These are phyloP conservation scores for Sporothrix brunneoviolacea DNA, from an alignment of 2,329 filamentous ascomycete species.

Conservation along the genomic window DNA sequence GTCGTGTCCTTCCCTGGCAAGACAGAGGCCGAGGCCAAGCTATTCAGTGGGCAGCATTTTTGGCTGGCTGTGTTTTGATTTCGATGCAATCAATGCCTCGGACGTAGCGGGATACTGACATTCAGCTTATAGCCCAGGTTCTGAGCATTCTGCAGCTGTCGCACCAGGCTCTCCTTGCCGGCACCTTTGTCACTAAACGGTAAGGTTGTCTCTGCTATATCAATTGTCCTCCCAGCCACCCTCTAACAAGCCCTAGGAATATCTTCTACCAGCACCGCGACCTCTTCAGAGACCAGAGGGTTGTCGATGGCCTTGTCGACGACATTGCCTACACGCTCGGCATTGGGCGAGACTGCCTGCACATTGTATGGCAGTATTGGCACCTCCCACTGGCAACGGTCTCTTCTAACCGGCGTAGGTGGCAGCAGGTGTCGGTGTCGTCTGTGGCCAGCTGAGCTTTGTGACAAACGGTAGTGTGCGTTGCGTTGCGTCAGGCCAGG, in stretches of 20 bases:
- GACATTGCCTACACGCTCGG: slow-evolving; percentile 65
- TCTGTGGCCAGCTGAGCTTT: slow-evolving; percentile 52
- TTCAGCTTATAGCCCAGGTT: slow-evolving; percentile 45
- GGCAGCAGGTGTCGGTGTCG: slow-evolving; percentile 66
- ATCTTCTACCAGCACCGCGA: slow-evolving; percentile 73
- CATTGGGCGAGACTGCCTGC: slow-evolving; percentile 56
- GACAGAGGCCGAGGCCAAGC: slow-evolving; percentile 39
- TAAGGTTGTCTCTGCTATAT: slow-evolving; percentile 22
- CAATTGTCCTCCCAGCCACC: too few relatives aligned
- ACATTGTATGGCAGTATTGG: slow-evolving; percentile 48
- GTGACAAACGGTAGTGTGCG: slow-evolving; percentile 23
- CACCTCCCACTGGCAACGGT: too few relatives aligned
- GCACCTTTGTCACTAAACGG: slow-evolving; percentile 56
- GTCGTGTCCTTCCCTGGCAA: slow-evolving; percentile 40
- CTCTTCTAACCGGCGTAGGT: slow-evolving; percentile 38
- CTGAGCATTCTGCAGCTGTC: slow-evolving; percentile 53
- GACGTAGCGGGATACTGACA: too few relatives aligned
- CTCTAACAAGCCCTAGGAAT: slow-evolving; percentile 45
- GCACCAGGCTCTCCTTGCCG: slow-evolving; percentile 51
- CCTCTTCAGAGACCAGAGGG: slow-evolving; percentile 61
- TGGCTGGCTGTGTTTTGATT: neutral
- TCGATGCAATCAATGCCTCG: neutral
- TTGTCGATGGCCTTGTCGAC: slow-evolving; percentile 67
- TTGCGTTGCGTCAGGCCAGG: slow-evolving; percentile 1
- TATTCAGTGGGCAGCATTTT: slow-evolving; percentile 39